A percentile compares a stretch with the other conserved stretches of the same genome.
Evolutionary conservation across 768 basidiomycete species (phyloP).

Genomic region (Boletus barrowsii): DNA sequence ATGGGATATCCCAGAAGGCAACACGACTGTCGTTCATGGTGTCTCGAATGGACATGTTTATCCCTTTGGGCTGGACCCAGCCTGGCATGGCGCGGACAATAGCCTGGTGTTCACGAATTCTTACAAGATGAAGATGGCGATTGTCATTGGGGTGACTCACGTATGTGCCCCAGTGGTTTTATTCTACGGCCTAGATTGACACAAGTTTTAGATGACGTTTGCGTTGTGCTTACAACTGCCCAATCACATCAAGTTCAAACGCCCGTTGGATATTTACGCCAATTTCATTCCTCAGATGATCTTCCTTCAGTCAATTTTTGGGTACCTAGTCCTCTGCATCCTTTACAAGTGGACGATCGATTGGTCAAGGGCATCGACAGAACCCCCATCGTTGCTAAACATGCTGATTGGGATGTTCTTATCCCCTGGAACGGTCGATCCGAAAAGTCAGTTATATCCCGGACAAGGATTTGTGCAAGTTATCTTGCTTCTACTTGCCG

Average conservation of each 20-base stretch:
- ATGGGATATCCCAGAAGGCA: constrained; percentile 67
- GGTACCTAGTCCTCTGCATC: constrained; percentile 91
- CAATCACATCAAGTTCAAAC: constrained; percentile 93
- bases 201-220: constrained; percentile 84
- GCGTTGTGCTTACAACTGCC: constrained; percentile 94
- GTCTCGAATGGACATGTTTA: constrained; percentile 69
- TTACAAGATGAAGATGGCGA: constrained; percentile 99
- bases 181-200: constrained; percentile 9
- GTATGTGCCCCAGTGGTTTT: constrained; percentile 45
- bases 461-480: constrained; percentile 88
- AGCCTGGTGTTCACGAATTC: constrained; percentile 93
- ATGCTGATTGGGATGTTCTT: constrained; percentile 98
- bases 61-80: constrained; percentile 91
- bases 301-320: constrained; percentile 97
- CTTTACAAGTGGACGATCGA: constrained; percentile 97
- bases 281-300: constrained; percentile 98
- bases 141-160: constrained; percentile 93
- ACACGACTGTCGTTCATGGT: constrained; percentile 44
- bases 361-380: constrained; percentile 67
- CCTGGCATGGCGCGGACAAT: constrained; percentile 93
- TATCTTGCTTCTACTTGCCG: constrained; percentile 72
- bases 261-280: constrained; percentile 80
- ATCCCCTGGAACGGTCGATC: constrained; percentile 75
- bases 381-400: constrained; percentile 88
- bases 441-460: constrained; percentile 68